Evolutionary conservation across 805 yeast species (phyloP).

Genomic region (Pichia manshurica): DNA sequence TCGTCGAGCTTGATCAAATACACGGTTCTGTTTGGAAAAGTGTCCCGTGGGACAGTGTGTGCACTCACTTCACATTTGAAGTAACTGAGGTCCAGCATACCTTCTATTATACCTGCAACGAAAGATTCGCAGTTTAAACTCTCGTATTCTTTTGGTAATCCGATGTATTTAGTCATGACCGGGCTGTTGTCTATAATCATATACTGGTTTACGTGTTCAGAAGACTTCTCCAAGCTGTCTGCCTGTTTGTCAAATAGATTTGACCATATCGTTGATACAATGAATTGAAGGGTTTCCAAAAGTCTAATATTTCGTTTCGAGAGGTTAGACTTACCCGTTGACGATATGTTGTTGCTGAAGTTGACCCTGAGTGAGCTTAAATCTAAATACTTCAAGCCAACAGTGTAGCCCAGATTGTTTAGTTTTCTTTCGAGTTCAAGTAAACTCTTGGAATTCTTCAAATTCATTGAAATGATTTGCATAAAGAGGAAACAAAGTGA

Average conservation of each 20-base stretch:
- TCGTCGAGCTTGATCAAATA: conserved; percentile 67
- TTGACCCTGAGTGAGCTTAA: conserved; percentile 66
- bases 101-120: conserved; percentile 81
- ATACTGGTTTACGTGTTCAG: conserved; percentile 57
- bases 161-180: conserved; percentile 60
- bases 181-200: conserved; percentile 81
- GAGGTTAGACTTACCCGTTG: conserved; percentile 58
- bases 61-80: conserved; percentile 79
- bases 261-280: conserved; percentile 70
- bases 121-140: conserved; percentile 77
- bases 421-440: conserved; percentile 56
- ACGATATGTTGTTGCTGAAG: conserved; percentile 31
- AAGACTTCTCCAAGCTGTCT: conserved; percentile 37
- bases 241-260: conserved; percentile 69
- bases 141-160: conserved; percentile 74
- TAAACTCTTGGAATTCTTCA: conserved; percentile 56
- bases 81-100: conserved; percentile 66
- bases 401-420: conserved; percentile 69
- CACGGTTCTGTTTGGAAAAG: conserved; percentile 59
- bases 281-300: conserved; percentile 73
- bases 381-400: conserved; percentile 70
- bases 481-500: conserved; percentile 64
- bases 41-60: conserved; percentile 60
- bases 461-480: conserved; percentile 64
- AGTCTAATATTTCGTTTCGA: conserved; percentile 58